Base-by-base conservation (phyloP, 257 asterid genomes). In the Thymus mandschuricus region DNA sequence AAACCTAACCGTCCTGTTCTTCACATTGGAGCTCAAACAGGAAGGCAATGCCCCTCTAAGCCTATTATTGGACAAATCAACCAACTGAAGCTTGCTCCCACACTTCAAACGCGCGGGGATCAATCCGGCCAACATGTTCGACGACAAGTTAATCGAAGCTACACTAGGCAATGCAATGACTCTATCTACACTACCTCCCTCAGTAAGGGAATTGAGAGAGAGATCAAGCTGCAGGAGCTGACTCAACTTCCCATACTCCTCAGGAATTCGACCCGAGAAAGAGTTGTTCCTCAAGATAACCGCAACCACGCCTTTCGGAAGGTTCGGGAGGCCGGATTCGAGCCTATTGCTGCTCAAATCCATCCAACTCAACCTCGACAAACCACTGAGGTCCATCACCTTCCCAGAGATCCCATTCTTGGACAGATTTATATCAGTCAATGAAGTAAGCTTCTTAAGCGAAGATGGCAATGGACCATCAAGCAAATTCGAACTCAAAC, bases 1-100 rank as follows among this genome's bases (percentile, higher is more conserved):
- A 49, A 71, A 76, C 62, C 48, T 76, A 41, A 87, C 75, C 6
- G 72, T 75, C 66, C 66, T 78, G 3, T 44, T 73, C 49, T 66
- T 81, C 62, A 51, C 68, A 7, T 40, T 66, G 30, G 78, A 56
- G 34, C 85, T 87, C 81, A 89, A 81, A 73, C 96, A 89, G 3
- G 87, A 44, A 0, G 96, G 93, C 81, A 89, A 38, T 0, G 12
- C 10, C 6, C 96, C 96, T 6, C 51, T 81, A 71, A 89, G 50
- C 80, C 84, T 80, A 69, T 89, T 89, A 64, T 87, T 80, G 5
- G 96, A 85, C 21, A 89, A 74, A 76, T 89, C 93, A 44, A 89
- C 89, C 44, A 31, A 60, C 31, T 59, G 79, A 63, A 85, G 84
- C 66, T 74, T 78, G 15, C 61, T 43, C 3, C 88, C 87, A 73